Evolutionary conservation across 2,329 filamentous ascomycete genomes (phyloP).

Genomic region (Rugonectria rugulosa): DNA sequence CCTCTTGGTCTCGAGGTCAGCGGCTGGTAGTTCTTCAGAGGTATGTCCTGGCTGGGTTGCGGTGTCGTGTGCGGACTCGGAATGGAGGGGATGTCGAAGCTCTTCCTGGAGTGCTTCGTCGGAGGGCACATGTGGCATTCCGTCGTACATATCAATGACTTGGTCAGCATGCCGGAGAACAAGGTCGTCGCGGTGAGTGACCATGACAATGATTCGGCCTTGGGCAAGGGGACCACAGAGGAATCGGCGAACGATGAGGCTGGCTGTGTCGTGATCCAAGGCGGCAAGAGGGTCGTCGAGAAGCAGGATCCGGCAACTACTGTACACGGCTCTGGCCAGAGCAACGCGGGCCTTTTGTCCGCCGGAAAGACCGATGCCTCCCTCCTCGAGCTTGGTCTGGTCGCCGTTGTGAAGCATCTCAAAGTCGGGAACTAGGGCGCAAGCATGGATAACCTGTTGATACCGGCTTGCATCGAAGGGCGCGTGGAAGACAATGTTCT

Average conservation of each 20-base stretch:
- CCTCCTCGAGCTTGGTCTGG: slow-evolving; percentile 66
- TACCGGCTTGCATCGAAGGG: slow-evolving; percentile 63
- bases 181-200: slow-evolving; percentile 82
- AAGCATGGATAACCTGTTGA: slow-evolving; percentile 66
- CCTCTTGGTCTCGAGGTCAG: slow-evolving; percentile 28
- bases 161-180: slow-evolving; percentile 77
- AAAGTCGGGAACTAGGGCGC: slow-evolving; percentile 64
- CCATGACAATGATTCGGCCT: slow-evolving; percentile 76
- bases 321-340: slow-evolving; percentile 69
- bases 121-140: slow-evolving; percentile 59
- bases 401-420: slow-evolving; percentile 64
- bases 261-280: slow-evolving; percentile 68
- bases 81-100: slow-evolving; percentile 48
- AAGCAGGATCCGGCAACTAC: slow-evolving; percentile 62
- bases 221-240: slow-evolving; percentile 67
- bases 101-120: slow-evolving; percentile 53
- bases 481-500: slow-evolving; percentile 71
- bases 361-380: slow-evolving; percentile 68
- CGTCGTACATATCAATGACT: slow-evolving; percentile 73
- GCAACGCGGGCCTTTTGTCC: slow-evolving; percentile 70
- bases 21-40: slow-evolving; percentile 44
- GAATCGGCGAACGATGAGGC: slow-evolving; percentile 66
- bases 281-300: slow-evolving; percentile 71
- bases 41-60: slow-evolving; percentile 34
- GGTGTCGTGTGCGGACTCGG: slow-evolving; percentile 19